Percentiles rank a stretch among this genome's conserved stretches.
Conservation (phyloP, 2,329 filamentous ascomycete species). For the Diaporthe sp. region DNA sequence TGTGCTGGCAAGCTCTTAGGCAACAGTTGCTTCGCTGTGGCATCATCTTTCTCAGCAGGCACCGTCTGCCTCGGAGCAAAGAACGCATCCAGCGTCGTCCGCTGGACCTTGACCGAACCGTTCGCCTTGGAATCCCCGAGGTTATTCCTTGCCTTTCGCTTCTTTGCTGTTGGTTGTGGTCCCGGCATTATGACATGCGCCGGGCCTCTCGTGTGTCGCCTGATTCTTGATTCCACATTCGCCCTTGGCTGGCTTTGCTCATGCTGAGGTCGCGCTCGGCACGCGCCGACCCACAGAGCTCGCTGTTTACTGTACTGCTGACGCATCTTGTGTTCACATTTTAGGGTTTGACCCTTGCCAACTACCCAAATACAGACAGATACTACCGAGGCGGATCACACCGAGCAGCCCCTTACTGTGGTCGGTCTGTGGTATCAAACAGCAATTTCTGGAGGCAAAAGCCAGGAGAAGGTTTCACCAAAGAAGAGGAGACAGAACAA, state of each 20-base stretch:
- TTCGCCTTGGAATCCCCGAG: background rate
- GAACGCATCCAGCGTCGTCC: slow-evolving; percentile 16
- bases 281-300: slow-evolving; percentile 22
- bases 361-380: too few relatives aligned
- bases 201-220: background rate
- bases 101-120: background rate
- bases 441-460: background rate
- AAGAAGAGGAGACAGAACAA: background rate
- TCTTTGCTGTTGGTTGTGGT: background rate
- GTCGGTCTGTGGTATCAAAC: background rate
- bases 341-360: slow-evolving; percentile 5
- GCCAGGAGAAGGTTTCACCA: background rate
- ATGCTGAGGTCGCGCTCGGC: background rate
- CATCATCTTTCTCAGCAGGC: too few relatives aligned
- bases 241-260: background rate
- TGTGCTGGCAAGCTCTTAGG: too few relatives aligned
- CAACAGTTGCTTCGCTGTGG: background rate
- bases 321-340: too few relatives aligned
- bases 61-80: background rate
- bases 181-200: background rate
- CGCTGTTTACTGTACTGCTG: background rate
- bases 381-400: too few relatives aligned
- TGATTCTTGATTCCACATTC: background rate
- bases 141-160: background rate
- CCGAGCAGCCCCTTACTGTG: too few relatives aligned